These are phyloP conservation scores for Microthyrium microscopicum DNA, from an alignment of 2,329 filamentous ascomycete species.

Conservation along the genomic window DNA sequence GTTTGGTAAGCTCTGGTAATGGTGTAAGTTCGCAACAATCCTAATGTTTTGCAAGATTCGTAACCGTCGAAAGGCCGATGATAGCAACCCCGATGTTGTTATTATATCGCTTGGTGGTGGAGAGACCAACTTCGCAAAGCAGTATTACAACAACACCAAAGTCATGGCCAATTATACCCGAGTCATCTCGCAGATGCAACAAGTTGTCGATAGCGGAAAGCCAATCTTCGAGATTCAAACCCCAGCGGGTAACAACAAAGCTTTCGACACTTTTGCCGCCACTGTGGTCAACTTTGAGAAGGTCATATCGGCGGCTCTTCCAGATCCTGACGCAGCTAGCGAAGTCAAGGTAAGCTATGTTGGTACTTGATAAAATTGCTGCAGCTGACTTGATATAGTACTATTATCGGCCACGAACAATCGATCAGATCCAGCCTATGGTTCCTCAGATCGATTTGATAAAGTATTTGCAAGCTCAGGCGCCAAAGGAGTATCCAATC, in stretches of 20 bases:
- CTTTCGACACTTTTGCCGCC: neutral
- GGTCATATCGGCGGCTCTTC: neutral
- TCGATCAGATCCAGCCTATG: conserved; percentile 39
- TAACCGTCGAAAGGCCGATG: neutral
- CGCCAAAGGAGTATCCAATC: conserved; percentile 32
- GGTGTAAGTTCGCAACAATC: conserved; percentile 1
- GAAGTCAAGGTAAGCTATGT: neutral
- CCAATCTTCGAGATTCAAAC: neutral
- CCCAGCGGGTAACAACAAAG: neutral
- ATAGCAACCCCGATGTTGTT: neutral
- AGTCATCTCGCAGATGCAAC: conserved; percentile 2
- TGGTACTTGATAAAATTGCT: neutral
- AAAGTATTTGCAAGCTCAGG: conserved; percentile 34
- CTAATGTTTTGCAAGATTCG: neutral
- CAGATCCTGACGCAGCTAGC: conserved; percentile 1
- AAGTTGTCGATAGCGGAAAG: neutral
- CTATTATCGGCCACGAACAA: conserved; percentile 42
- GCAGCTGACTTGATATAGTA: conserved; percentile 1
- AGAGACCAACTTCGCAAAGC: neutral
- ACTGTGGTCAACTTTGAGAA: neutral
- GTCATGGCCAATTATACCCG: conserved; percentile 3
- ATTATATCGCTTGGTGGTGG: neutral
- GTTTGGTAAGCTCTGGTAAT: neutral
- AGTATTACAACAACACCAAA: conserved; percentile 1
- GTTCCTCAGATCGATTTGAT: conserved; percentile 39